Base-by-base conservation (phyloP, 1,284 basidiomycete species). In the Rhodotorula sp. region DNA sequence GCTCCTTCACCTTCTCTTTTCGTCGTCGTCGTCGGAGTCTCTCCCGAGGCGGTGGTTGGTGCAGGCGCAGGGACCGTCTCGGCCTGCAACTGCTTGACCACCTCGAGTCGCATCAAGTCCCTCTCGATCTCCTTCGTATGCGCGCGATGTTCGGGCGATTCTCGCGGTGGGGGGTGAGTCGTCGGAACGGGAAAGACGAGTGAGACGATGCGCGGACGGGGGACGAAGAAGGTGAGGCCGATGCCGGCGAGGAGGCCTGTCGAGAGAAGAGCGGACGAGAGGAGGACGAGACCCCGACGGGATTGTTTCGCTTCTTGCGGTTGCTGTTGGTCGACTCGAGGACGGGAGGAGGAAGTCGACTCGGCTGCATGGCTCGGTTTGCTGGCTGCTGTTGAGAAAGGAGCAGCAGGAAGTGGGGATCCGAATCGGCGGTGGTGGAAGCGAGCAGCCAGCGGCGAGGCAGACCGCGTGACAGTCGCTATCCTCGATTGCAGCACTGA, bases 151-250 rank as follows among this genome's bases (percentile, higher is more conserved):
- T 88, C 86, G 0, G 86, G 84, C 0, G 89, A 86, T 65, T 87
- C 84, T 0, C 86, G 84, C 68, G 88, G 85, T 0, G 83, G 82
- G 0, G 90, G 88, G 0, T 89, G 85, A 1, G 91, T 90, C 0
- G 90, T 87, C 7, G 86, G 83, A 12, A 88, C 85, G 16, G 92
- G 92, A 66, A 87, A 89, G 65, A 93, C 81, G 68, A 91, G 62
- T 55, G 65, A 63, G 45, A 69, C 63, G 60, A 72, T 57, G 19
- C 62, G 65, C 18, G 73, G 71, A 6, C 68, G 55, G 10, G 74
- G 71, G 6, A 63, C 34, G 45, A 58, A 61, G 49, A 73, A 54
- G 19, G 71, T 63, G 55, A 71, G 49, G 50, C 47, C 59, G 66
- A 64, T 54, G 18, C 70, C 70, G 23, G 68, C 60, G 16, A 70